Conservation (phyloP, 2,329 filamentous ascomycete species). For the Claviceps purpurea region DNA sequence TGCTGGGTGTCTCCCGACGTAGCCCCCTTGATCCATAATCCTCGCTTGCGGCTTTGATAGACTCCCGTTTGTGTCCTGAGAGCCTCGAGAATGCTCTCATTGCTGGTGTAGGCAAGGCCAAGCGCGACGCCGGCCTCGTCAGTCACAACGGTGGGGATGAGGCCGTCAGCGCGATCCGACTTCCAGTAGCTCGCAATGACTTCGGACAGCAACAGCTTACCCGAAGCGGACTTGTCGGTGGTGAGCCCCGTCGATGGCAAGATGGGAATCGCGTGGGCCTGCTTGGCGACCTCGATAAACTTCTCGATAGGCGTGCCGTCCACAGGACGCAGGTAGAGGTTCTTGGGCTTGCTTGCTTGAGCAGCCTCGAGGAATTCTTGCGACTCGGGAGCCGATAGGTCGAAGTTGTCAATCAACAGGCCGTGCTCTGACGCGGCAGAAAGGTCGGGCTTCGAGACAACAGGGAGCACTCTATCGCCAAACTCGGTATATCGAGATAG, state of each 20-base stretch:
- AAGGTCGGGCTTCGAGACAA: constrained; percentile 32
- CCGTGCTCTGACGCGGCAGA: constrained; percentile 33
- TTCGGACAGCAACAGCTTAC: constrained; percentile 46
- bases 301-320: constrained; percentile 31
- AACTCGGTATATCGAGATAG: constrained; percentile 45
- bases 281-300: constrained; percentile 34
- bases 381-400: constrained; percentile 27
- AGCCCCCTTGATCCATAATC: constrained; percentile 92
- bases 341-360: constrained; percentile 31
- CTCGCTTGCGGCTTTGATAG: constrained; percentile 91
- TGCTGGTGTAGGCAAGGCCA: constrained; percentile 87
- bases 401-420: constrained; percentile 39
- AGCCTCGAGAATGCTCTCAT: constrained; percentile 79
- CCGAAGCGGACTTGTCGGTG: constrained; percentile 46
- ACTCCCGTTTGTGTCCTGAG: constrained; percentile 67
- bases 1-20: constrained; percentile 91
- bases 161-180: constrained; percentile 69
- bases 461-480: constrained; percentile 41
- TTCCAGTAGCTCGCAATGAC: constrained; percentile 63
- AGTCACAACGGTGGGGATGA: constrained; percentile 82
- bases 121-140: constrained; percentile 76
- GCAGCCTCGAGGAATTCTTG: constrained; percentile 30
- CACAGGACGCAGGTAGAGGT: constrained; percentile 37
- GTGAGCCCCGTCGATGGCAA: constrained; percentile 60
- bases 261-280: constrained; percentile 53